phyloP scores from a whole-genome alignment of 345 rosid genomes.

The Euphorbia lathyris region DNA sequence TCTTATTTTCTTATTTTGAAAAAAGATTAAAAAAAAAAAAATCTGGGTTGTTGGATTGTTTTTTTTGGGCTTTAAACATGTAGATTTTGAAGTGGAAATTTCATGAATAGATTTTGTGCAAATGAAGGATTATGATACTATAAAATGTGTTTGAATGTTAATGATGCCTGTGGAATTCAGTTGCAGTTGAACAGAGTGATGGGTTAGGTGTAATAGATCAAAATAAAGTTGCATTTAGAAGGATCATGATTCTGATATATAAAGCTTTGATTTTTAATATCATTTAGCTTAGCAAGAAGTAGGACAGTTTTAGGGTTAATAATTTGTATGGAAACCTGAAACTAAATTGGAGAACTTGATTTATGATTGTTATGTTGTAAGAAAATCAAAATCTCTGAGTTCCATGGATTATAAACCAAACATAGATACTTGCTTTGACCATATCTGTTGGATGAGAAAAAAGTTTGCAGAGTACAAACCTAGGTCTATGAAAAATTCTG shows the following conservation, averaged over 20 bases:
- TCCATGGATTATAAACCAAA: background rate
- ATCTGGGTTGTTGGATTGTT: background rate
- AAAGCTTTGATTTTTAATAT: background rate
- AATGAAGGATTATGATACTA: background rate
- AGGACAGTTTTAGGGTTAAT: background rate
- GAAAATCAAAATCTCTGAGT: background rate
- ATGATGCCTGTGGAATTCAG: background rate
- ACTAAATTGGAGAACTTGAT: background rate
- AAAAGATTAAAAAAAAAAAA: no score
- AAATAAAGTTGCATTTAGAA: background rate
- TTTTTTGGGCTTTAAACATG: background rate
- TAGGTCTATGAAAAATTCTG: background rate
- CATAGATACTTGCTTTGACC: background rate
- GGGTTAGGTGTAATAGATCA: background rate
- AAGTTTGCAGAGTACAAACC: background rate
- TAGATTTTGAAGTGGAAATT: background rate
- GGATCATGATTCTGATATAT: background rate
- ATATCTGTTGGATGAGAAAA: background rate
- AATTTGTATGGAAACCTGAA: background rate
- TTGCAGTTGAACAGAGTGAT: background rate
- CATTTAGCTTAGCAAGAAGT: background rate
- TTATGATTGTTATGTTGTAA: background rate
- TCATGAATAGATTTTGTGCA: background rate
- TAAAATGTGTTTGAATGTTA: background rate
- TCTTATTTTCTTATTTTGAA: background rate